Base-by-base conservation (phyloP, 2,329 filamentous ascomycete genomes). In the Chaetomium globosum region DNA sequence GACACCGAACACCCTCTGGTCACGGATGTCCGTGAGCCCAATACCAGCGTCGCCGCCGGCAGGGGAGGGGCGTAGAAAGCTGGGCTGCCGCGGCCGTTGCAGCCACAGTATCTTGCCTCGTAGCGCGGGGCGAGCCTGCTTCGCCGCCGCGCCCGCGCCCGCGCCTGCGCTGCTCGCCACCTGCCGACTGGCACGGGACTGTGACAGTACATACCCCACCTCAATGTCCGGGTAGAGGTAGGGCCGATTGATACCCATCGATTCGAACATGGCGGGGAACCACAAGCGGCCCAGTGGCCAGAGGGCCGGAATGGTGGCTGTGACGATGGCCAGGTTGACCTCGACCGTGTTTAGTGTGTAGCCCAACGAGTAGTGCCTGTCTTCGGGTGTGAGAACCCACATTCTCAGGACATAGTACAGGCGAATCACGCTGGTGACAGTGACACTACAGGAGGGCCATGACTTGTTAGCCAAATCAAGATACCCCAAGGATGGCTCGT, bases 311-410 rank as follows among this genome's bases (percentile, higher is more conserved):
- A 73, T 72, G 5, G 74, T 78, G 10, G 74, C 75, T 6, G 75
- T 75, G 21, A 78, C 74, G 58, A 80, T 76, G 55, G 76, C 76
- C 0, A 79, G 69, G 57, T 78, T 78, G 33, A 73, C 74, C 60
- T 79, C 77, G 61, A 78, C 68, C 10, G 72, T 72, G 49, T 73
- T 75, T 6, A 72, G 67, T 1, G 74, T 73, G 56, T 77, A 75
- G 10, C 73, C 74, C 2, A 79, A 70, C 62, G 73, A 70, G 69
- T 73, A 75, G 64, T 69, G 75, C 39, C 3, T 63, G 57, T 77
- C 72, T 43, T 49, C 28, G 12, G 65, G 67, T 46, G 56, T 55
- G 53, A 66, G 48, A 31, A 69, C 73, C 63, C 76, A 71, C 16
- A 73, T 57, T 58, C 71, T 65, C 26, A 73, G 69, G 26, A 74